These are phyloP conservation scores for Calocybe gambosa DNA, from an alignment of 1,284 basidiomycete species.

Conservation along the genomic window DNA sequence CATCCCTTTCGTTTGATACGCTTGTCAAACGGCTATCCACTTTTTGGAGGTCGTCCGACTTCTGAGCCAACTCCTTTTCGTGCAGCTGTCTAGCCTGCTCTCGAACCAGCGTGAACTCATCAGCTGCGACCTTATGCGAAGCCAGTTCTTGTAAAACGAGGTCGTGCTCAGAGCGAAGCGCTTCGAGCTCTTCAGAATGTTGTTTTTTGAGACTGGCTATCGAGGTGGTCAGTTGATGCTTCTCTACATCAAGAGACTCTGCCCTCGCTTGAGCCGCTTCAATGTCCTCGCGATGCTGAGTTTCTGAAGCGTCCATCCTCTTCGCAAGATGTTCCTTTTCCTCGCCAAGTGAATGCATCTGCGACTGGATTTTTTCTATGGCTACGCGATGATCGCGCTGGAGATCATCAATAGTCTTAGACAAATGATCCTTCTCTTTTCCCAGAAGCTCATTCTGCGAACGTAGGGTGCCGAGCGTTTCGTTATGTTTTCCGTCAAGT, in stretches of 20 bases:
- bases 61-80: constrained; percentile 46
- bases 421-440: constrained; percentile 25
- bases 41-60: constrained; percentile 37
- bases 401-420: constrained; percentile 5
- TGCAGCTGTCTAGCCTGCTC: constrained; percentile 48
- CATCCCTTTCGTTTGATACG: constrained; percentile 45
- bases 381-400: constrained; percentile 6
- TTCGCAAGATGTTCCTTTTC: constrained; percentile 21
- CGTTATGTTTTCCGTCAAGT: constrained; percentile 11
- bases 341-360: constrained; percentile 23
- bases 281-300: constrained; percentile 18
- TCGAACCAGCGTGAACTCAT: constrained; percentile 45
- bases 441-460: constrained; percentile 30
- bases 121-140: constrained; percentile 53
- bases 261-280: constrained; percentile 9
- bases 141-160: constrained; percentile 56
- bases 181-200: constrained; percentile 36
- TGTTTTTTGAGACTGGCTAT: constrained; percentile 27
- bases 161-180: constrained; percentile 46
- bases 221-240: constrained; percentile 14
- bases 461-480: constrained; percentile 6
- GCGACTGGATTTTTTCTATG: constrained; percentile 1
- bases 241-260: constrained; percentile 13
- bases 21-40: constrained; percentile 45
- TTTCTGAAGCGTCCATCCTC: constrained; percentile 1